Evolutionary conservation across 192 early-diverging fungal genomes (phyloP).

Genomic region (Thamnidium elegans): DNA sequence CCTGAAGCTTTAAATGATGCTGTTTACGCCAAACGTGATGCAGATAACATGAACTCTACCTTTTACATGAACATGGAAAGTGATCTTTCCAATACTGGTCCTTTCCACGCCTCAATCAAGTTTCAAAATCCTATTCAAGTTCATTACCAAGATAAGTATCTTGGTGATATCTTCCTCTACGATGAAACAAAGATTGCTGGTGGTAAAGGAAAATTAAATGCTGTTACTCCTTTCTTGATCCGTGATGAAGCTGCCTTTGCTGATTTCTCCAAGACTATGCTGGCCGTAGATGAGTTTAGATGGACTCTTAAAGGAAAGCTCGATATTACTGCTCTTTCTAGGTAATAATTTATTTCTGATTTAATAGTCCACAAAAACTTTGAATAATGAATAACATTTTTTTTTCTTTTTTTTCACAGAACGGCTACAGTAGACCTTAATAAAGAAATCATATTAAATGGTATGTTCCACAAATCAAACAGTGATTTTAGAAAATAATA

Average conservation of each 20-base stretch:
- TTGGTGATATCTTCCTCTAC: conserved; percentile 40
- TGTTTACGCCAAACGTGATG: conserved; percentile 8
- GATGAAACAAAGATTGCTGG: conserved; percentile 43
- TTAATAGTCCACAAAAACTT: neutral
- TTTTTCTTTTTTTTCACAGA: conserved; percentile 7
- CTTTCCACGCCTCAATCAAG: conserved; percentile 46
- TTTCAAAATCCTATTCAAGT: conserved; percentile 48
- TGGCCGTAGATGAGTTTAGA: conserved; percentile 36
- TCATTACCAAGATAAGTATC: conserved; percentile 36
- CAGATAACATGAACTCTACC: conserved; percentile 27
- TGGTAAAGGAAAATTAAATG: conserved; percentile 37
- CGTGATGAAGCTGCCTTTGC: conserved; percentile 39
- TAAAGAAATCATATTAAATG: conserved; percentile 44
- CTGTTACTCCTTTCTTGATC: conserved; percentile 39
- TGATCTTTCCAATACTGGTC: conserved; percentile 44
- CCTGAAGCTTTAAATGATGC: neutral
- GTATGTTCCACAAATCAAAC: conserved; percentile 18
- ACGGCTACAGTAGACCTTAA: conserved; percentile 40
- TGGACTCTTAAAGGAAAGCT: conserved; percentile 32
- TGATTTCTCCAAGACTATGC: conserved; percentile 48
- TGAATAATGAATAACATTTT: neutral
- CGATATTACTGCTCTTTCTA: conserved; percentile 32
- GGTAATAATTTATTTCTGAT: neutral
- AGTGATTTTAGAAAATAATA: neutral
- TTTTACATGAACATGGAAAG: conserved; percentile 43